Percentiles rank a stretch among this genome's conserved stretches.
These are phyloP conservation scores for Hypoxylon sp. DNA, from an alignment of 2,329 filamentous ascomycete genomes.

Conservation along the genomic window DNA sequence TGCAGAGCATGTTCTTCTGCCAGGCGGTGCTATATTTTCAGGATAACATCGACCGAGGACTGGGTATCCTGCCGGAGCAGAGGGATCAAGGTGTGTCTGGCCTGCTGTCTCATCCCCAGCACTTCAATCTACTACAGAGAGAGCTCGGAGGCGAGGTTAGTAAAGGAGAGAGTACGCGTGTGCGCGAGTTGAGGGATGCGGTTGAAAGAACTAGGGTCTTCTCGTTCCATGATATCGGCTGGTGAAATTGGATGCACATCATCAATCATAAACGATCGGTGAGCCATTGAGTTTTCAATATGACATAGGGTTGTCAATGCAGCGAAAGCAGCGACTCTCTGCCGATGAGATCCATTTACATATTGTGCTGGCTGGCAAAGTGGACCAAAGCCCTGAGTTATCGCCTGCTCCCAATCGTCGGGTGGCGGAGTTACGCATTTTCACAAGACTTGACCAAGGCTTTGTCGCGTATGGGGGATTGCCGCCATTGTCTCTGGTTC, in stretches of 20 bases:
- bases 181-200: constrained; percentile 22
- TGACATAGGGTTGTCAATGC: background rate
- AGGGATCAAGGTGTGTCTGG: constrained; percentile 11
- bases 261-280: background rate
- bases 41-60: constrained; percentile 41
- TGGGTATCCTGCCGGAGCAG: constrained; percentile 41
- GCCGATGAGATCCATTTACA: too few relatives aligned
- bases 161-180: constrained; percentile 19
- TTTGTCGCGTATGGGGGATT: background rate
- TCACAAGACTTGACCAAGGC: too few relatives aligned
- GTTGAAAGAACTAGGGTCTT: constrained; percentile 36
- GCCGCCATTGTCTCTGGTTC: background rate
- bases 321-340: background rate
- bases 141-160: constrained; percentile 29
- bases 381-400: background rate
- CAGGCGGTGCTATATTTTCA: constrained; percentile 42
- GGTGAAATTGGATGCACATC: constrained; percentile 8
- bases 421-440: background rate
- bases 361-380: background rate
- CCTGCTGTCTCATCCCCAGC: constrained; percentile 29
- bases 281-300: background rate
- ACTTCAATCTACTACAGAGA: constrained; percentile 38
- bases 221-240: constrained; percentile 24
- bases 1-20: constrained; percentile 42
- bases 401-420: background rate